These are phyloP conservation scores for Candida manassasensis DNA, from an alignment of 805 yeast genomes.

Conservation along the genomic window DNA sequence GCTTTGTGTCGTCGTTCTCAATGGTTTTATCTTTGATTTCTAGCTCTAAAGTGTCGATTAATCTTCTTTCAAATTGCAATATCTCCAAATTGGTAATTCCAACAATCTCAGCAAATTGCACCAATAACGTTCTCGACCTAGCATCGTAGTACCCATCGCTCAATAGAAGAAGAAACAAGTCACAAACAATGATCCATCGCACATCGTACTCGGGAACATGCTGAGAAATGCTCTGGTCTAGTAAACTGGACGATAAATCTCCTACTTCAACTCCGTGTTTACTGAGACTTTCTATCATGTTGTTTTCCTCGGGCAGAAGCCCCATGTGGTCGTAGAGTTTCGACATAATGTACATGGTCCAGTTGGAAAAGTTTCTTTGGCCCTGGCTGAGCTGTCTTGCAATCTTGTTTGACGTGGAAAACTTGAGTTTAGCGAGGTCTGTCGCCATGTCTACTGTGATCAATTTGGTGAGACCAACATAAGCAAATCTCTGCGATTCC, in stretches of 20 bases:
- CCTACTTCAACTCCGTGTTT: conserved; percentile 73
- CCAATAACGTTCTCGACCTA: conserved; percentile 76
- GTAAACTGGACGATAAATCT: conserved; percentile 66
- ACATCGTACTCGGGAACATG: conserved; percentile 47
- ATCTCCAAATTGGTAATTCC: conserved; percentile 64
- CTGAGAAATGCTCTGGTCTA: conserved; percentile 15
- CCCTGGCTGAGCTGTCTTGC: conserved; percentile 59
- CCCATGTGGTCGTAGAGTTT: conserved; percentile 78
- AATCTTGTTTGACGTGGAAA: conserved; percentile 48
- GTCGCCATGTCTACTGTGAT: conserved; percentile 78
- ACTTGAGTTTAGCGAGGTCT: conserved; percentile 57
- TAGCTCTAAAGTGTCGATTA: conserved; percentile 85
- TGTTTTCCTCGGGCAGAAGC: conserved; percentile 67
- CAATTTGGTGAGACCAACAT: conserved; percentile 78
- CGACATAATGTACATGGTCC: conserved; percentile 73
- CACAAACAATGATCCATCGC: conserved; percentile 93
- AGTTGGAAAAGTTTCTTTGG: conserved; percentile 75
- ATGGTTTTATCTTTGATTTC: conserved; percentile 47
- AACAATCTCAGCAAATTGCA: conserved; percentile 60
- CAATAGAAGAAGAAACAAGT: conserved; percentile 71
- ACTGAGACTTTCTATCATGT: conserved; percentile 83
- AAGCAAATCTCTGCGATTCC: conserved; percentile 86
- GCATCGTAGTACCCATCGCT: conserved; percentile 87
- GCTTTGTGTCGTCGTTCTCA: conserved; percentile 67
- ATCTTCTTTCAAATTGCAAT: conserved; percentile 82